A percentile compares a stretch with the other conserved stretches of the same genome.
These are phyloP conservation scores for Phytophthora pini DNA, from an alignment of 352 stramenopile species.

Conservation along the genomic window DNA sequence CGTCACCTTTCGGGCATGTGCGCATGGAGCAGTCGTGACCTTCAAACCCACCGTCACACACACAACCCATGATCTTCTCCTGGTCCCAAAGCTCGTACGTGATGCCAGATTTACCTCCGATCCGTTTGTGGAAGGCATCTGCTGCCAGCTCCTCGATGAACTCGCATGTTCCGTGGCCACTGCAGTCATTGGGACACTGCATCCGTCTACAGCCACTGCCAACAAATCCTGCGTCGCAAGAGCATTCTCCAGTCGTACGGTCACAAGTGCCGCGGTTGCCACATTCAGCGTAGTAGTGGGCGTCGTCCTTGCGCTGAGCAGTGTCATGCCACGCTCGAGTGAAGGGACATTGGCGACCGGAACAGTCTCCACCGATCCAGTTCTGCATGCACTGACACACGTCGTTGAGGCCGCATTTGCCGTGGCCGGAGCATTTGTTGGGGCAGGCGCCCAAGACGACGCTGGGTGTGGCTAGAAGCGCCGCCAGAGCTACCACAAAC, in stretches of 20 bases:
- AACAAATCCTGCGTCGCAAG: constrained; percentile 83
- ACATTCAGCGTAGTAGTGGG: constrained; percentile 62
- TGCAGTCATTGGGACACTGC: constrained; percentile 64
- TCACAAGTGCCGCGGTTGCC: constrained; percentile 81
- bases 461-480: constrained; percentile 37
- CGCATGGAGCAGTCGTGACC: constrained; percentile 65
- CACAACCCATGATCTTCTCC: constrained; percentile 85
- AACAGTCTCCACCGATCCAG: constrained; percentile 71
- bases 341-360: constrained; percentile 48
- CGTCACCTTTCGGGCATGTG: constrained; percentile 63
- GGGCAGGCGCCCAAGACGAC: constrained; percentile 49
- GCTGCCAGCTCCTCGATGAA: constrained; percentile 71
- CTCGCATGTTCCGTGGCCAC: constrained; percentile 63
- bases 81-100: constrained; percentile 77
- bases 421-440: constrained; percentile 72
- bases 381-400: constrained; percentile 72
- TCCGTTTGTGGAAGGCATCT: constrained; percentile 50
- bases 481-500: constrained; percentile 49
- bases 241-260: constrained; percentile 67
- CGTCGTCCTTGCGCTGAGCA: constrained; percentile 48
- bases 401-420: constrained; percentile 61
- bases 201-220: constrained; percentile 73
- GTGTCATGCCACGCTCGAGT: constrained; percentile 70
- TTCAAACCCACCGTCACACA: constrained; percentile 69
- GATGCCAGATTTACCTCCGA: constrained; percentile 38